Conservation (phyloP, 2,329 filamentous ascomycete genomes). For the Pseudogymnoascus sp. region DNA sequence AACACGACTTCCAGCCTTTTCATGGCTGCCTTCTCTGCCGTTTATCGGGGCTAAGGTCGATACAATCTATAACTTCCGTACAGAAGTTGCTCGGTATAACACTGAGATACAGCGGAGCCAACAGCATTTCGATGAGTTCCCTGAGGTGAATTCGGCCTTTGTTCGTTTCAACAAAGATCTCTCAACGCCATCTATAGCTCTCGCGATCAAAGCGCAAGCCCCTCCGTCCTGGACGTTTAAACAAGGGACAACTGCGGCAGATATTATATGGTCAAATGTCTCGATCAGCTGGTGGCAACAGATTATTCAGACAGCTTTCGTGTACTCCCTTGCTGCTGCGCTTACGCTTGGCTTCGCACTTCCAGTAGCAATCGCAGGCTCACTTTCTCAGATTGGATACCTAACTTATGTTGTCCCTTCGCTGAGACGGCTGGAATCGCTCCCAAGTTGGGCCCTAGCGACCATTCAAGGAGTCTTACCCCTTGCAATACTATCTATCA, state of each 20-base stretch:
- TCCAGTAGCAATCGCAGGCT: conserved; percentile 17
- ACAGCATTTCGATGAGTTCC: conserved; percentile 71
- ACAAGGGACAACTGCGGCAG: conserved; percentile 72
- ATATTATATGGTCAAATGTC: conserved; percentile 94
- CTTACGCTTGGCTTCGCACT: conserved; percentile 16
- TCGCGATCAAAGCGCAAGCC: conserved; percentile 13
- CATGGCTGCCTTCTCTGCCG: conserved; percentile 71
- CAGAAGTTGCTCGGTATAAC: conserved; percentile 77
- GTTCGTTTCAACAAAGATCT: conserved; percentile 96
- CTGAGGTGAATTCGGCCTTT: conserved; percentile 86
- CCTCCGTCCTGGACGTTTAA: conserved; percentile 15
- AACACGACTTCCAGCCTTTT: conserved; percentile 62
- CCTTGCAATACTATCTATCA: conserved; percentile 12
- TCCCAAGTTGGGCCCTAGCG: conserved; percentile 14
- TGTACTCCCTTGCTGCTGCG: conserved; percentile 53
- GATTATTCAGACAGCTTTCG: conserved; percentile 62
- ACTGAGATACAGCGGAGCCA: conserved; percentile 85
- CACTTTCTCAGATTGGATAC: conserved; percentile 17
- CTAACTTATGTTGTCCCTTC: conserved; percentile 12
- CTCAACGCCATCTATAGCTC: conserved; percentile 58
- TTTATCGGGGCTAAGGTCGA: conserved; percentile 81
- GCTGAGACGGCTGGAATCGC: conserved; percentile 13
- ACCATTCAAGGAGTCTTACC: conserved; percentile 17
- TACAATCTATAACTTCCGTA: conserved; percentile 80
- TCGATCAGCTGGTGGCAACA: conserved; percentile 85